A percentile compares a stretch with the other conserved stretches of the same genome.
Evolutionary conservation across 768 basidiomycete species (phyloP).

Genomic region (Suillus placidus): DNA sequence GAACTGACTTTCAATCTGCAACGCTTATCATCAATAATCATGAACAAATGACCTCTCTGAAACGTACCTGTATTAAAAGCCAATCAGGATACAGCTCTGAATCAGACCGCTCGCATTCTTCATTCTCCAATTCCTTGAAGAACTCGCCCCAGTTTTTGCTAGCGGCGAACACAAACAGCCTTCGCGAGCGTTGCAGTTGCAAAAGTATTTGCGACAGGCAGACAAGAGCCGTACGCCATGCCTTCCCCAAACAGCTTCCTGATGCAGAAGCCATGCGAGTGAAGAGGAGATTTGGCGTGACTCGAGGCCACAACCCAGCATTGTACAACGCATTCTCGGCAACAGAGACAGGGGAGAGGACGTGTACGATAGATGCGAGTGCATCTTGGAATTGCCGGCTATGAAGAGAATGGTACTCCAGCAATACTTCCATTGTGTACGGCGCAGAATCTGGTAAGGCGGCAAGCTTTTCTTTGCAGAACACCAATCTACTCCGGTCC

Average conservation of each 20-base stretch:
- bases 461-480: not conserved
- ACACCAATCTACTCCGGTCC: not conserved
- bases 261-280: constrained; percentile 24
- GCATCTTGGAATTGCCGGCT: not conserved
- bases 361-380: not conserved
- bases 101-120: constrained; percentile 12
- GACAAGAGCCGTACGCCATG: constrained; percentile 32
- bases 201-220: constrained; percentile 30
- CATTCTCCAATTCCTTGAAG: constrained; percentile 14
- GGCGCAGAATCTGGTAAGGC: not conserved
- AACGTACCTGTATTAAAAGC: constrained; percentile 18
- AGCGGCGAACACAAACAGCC: constrained; percentile 27
- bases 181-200: constrained; percentile 34
- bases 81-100: constrained; percentile 5
- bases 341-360: not conserved
- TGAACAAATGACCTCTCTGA: not conserved
- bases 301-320: constrained; percentile 37
- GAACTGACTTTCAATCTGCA: constrained; percentile 29
- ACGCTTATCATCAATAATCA: not conserved
- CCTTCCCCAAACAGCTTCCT: constrained; percentile 2
- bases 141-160: constrained; percentile 13
- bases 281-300: constrained; percentile 32
- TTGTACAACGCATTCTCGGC: constrained; percentile 9
- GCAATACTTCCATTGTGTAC: not conserved
- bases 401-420: not conserved